Evolutionary conservation across 2,329 filamentous ascomycete species (phyloP).

Genomic region (Pseudogymnoascus sp.): DNA sequence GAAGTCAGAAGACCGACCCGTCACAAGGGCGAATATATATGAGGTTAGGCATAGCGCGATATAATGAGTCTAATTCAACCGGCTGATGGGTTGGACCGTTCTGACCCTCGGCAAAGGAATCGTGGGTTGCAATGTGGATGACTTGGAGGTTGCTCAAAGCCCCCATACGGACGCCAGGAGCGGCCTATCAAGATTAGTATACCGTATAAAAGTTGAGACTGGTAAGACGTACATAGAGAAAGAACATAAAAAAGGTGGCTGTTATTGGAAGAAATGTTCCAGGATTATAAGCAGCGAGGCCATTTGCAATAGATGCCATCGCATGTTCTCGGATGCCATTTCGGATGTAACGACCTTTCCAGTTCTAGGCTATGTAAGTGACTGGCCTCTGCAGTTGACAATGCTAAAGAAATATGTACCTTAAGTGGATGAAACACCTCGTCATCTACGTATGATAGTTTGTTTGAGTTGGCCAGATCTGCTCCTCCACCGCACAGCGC

Average conservation of each 20-base stretch:
- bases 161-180: constrained; percentile 38
- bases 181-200: constrained; percentile 27
- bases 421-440: constrained; percentile 37
- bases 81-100: constrained; percentile 50
- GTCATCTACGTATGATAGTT: no score
- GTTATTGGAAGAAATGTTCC: constrained; percentile 37
- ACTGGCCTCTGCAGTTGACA: no score
- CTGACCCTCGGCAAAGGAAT: constrained; percentile 37
- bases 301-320: constrained; percentile 34
- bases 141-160: constrained; percentile 34
- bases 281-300: constrained; percentile 35
- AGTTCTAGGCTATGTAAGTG: no score
- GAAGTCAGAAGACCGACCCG: no score
- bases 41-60: constrained; percentile 39
- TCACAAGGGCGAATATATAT: constrained; percentile 34
- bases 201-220: no score
- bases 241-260: constrained; percentile 41
- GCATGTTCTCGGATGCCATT: constrained; percentile 38
- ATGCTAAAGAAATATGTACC: no score
- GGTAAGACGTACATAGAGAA: constrained; percentile 32
- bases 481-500: constrained; percentile 28
- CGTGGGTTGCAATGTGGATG: constrained; percentile 38
- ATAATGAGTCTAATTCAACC: constrained; percentile 39
- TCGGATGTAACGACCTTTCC: constrained; percentile 23
- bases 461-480: constrained; percentile 37